Evolutionary conservation across 2,329 filamentous ascomycete species (phyloP).

Genomic region (Epichloe baconii): DNA sequence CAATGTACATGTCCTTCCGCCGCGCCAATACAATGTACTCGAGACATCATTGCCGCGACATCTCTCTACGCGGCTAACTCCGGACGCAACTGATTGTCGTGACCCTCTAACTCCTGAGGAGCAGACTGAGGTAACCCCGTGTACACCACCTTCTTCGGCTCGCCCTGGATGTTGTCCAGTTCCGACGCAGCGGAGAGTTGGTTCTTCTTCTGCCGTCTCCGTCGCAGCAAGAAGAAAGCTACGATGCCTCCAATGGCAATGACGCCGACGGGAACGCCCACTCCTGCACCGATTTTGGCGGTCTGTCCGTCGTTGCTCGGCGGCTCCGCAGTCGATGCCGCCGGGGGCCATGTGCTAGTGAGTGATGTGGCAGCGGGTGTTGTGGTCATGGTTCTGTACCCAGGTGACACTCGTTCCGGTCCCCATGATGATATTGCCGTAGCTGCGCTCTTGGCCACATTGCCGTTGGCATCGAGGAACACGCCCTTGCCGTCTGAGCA

Average conservation of each 20-base stretch:
- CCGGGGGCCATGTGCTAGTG: background rate
- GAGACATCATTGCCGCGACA: background rate
- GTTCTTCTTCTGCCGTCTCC: background rate
- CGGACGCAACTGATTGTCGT: background rate
- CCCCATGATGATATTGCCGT: background rate
- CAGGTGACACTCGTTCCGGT: background rate
- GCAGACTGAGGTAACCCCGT: background rate
- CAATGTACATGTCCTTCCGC: background rate
- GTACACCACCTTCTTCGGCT: background rate
- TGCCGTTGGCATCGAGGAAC: conserved; percentile 1
- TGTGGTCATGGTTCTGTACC: background rate
- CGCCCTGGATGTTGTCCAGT: background rate
- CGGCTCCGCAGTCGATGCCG: background rate
- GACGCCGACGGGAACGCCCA: background rate
- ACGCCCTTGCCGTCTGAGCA: background rate
- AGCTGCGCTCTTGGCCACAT: background rate
- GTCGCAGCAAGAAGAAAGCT: background rate
- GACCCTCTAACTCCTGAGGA: background rate
- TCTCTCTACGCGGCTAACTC: background rate
- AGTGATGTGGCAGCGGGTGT: background rate
- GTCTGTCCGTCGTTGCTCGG: background rate
- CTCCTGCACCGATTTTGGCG: background rate
- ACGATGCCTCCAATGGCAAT: background rate
- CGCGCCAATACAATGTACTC: background rate
- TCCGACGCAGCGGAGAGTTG: background rate